Conservation (phyloP, 495 filamentous ascomycete species). For the Neurospora sp. region DNA sequence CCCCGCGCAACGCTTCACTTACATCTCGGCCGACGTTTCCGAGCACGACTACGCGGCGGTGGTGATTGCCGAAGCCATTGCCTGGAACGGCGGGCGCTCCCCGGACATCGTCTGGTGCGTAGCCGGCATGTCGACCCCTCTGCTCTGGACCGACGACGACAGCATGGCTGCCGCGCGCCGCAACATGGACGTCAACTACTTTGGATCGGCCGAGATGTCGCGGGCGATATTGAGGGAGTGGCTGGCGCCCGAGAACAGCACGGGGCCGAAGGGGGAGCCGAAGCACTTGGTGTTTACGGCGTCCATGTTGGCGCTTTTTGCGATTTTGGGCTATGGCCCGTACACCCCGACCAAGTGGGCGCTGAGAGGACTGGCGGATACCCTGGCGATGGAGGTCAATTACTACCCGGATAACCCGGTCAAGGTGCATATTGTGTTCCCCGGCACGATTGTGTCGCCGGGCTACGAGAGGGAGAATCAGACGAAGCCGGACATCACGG, state of each 20-base stretch:
- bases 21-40: slow-evolving; percentile 76
- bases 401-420: slow-evolving; percentile 64
- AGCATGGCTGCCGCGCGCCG: slow-evolving; percentile 50
- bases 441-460: slow-evolving; percentile 68
- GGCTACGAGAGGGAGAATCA: slow-evolving; percentile 70
- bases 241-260: slow-evolving; percentile 38
- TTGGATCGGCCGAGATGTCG: slow-evolving; percentile 77
- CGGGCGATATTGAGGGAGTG: slow-evolving; percentile 55
- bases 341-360: slow-evolving; percentile 85
- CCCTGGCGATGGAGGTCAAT: slow-evolving; percentile 70
- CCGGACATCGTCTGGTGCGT: slow-evolving; percentile 91
- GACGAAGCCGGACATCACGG: slow-evolving; percentile 73
- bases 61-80: slow-evolving; percentile 59
- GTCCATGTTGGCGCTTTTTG: slow-evolving; percentile 62
- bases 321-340: slow-evolving; percentile 72
- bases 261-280: slow-evolving; percentile 30
- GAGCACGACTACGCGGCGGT: slow-evolving; percentile 52
- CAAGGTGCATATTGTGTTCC: slow-evolving; percentile 73
- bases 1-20: slow-evolving; percentile 67
- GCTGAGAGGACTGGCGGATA: slow-evolving; percentile 72
- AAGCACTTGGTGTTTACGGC: slow-evolving; percentile 85
- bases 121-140: slow-evolving; percentile 66
- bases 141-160: slow-evolving; percentile 64
- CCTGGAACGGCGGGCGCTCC: slow-evolving; percentile 68
- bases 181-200: slow-evolving; percentile 92